Evolutionary conservation across 1,284 basidiomycete genomes (phyloP).

Genomic region (Trichosporon sp.): DNA sequence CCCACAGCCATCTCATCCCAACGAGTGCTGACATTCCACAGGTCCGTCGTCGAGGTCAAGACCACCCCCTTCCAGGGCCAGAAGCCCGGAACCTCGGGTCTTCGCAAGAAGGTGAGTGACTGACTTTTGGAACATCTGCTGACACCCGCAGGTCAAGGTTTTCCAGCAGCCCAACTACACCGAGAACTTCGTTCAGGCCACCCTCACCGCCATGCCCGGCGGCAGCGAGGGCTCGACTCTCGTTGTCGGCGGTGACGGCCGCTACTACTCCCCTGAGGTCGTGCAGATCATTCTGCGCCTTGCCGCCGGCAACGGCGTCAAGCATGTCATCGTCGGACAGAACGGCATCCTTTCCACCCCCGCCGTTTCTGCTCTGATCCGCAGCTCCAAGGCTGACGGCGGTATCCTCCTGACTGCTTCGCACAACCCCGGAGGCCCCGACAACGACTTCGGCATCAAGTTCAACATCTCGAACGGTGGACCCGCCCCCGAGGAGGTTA

Average conservation of each 20-base stretch:
- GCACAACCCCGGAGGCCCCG: constrained; percentile 96
- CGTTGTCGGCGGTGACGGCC: constrained; percentile 95
- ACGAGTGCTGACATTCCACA: constrained; percentile 23
- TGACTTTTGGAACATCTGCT: constrained; percentile 72
- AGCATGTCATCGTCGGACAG: constrained; percentile 85
- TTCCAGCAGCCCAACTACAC: constrained; percentile 78
- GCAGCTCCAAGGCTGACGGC: constrained; percentile 92
- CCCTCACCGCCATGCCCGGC: constrained; percentile 84
- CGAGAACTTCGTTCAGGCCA: constrained; percentile 96
- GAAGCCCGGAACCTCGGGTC: constrained; percentile 92
- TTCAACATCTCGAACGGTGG: constrained; percentile 98
- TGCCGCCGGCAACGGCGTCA: constrained; percentile 86
- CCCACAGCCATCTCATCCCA: neutral
- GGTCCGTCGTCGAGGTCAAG: constrained; percentile 46
- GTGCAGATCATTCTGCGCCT: constrained; percentile 89
- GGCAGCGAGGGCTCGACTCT: constrained; percentile 72
- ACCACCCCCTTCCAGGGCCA: constrained; percentile 63
- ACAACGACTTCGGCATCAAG: constrained; percentile 99
- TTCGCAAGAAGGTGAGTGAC: constrained; percentile 86
- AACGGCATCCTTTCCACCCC: constrained; percentile 93
- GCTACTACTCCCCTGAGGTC: constrained; percentile 84
- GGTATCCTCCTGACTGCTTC: constrained; percentile 97
- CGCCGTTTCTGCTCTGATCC: constrained; percentile 92
- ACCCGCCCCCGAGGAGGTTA: constrained; percentile 92
- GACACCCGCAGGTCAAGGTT: constrained; percentile 33